Evolutionary conservation across 78 protist species (phyloP), one percentile per base, ranked within the genome.

Genomic region (Dictyostelium citrinum): DNA sequence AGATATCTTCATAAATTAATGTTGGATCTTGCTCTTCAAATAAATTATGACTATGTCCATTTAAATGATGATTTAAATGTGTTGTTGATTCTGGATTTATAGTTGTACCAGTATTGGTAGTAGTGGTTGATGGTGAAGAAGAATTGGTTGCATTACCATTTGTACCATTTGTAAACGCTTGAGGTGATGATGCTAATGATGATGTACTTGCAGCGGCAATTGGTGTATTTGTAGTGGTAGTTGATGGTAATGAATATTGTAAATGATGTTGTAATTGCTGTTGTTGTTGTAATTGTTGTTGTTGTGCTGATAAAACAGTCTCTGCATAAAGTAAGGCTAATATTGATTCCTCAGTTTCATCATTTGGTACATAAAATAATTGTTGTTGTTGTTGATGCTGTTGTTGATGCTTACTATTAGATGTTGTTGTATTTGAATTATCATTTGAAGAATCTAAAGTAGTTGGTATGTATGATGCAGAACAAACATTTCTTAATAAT

Each of bases 271-370:
- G 90, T 43, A 17, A 37, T 70, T 70, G 77, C 1, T 27, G 37
- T 70, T 70, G 77, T 33, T 70, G 77, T 70, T 70, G 77, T 33
- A 71, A 8, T 35, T 84, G 75, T 37, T 31, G 61, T 46, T 70
- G 68, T 55, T 61, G 91, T 12, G 37, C 10, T 16, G 45, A 45
- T 51, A 77, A 45, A 16, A 88, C 37, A 20, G 29, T 22, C 14
- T 88, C 93, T 2, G 72, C 93, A 24, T 88, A 29, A 22, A 41
- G 81, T 7, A 88, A 33, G 22, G 75, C 35, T 5, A 88, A 51
- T 24, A 78, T 61, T 16, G 81, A 12, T 55, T 88, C 93, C 29
- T 88, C 93, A 1, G 81, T 83, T 16, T 88, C 84, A 39, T 88
- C 85, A 46, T 29, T 35, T n/a, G 93, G 93, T 5, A 79, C 33